Evolutionary conservation across 257 asterid species (phyloP), one percentile per base, ranked within the genome.

Genomic region (Solanum virginianum): DNA sequence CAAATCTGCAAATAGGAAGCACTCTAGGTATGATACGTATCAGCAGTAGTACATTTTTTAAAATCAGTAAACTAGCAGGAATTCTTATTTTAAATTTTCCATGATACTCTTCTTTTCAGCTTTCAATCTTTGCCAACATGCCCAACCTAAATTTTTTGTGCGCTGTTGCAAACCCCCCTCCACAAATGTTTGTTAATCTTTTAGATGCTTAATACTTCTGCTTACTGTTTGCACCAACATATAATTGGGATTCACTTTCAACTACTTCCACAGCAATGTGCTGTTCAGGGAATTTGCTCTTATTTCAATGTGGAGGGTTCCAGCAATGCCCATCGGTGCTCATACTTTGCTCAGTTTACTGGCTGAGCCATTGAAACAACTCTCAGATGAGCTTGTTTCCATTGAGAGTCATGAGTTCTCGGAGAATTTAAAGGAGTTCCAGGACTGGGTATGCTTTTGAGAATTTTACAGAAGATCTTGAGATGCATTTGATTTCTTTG

Each of bases 291-390:
- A 97, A 89, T 97, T 97, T 79, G 96, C 99, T 82, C 97, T 97
- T 87, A 94, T 94, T 77, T 95, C 98, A 57, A 94, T 95, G 98
- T 94, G 99, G 99, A 93, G 99, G 90, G 94, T 95, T 85, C 97
- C 99, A 57, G 95, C 95, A 80, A 88, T 93, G 89, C 98, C 99
- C 55, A 91, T 89, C 86, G 99, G 99, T 81, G 97, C 98, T 79
- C 99, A 97, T 91, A 91, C 94, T 20, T 90, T 97, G 84, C 97
- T 97, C 85, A 92, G 99, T 89, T 92, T 94, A 87, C 99, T 97
- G 85, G 98, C 98, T 49, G 98, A 96, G 91, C 99, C 98, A 71
- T 89, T 96, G 94, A 96, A 96, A 89, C 95, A 92, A 84, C 92
- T 89, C 69, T 85, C 92, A 80, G 97, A 93, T 87, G 87, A 86